phyloP scores from a whole-genome alignment of 2,329 filamentous ascomycete species.

The Epichloe hybrida region DNA sequence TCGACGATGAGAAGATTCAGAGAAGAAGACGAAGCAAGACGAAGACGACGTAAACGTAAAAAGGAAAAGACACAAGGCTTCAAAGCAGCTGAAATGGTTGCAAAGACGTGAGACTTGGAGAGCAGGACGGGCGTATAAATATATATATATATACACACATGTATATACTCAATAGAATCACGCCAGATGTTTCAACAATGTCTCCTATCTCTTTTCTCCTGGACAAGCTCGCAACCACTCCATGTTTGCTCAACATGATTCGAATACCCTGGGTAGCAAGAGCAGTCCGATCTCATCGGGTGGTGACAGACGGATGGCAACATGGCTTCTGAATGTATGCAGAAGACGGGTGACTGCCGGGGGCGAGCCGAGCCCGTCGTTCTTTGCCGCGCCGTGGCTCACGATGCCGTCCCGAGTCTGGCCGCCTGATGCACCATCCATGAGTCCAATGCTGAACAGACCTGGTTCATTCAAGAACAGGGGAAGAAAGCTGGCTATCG shows the following conservation, averaged over 20 bases:
- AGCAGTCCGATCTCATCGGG: conserved; percentile 1
- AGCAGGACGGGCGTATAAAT: not conserved
- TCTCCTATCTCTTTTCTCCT: not conserved
- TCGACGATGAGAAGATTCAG: not conserved
- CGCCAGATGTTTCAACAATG: not conserved
- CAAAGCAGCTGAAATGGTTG: not conserved
- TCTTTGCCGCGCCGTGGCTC: not conserved
- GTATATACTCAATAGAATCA: too few relatives aligned
- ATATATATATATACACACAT: not conserved
- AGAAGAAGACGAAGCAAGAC: not conserved
- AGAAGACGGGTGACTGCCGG: conserved; percentile 1
- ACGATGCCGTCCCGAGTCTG: not conserved
- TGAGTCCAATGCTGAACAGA: not conserved
- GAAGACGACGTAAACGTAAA: not conserved
- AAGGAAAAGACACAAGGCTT: not conserved
- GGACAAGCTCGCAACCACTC: not conserved
- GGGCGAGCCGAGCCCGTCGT: not conserved
- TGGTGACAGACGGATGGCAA: not conserved
- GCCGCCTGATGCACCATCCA: not conserved
- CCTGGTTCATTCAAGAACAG: too few relatives aligned
- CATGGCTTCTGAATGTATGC: not conserved
- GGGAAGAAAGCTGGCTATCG: too few relatives aligned
- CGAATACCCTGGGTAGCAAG: not conserved
- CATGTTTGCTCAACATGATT: not conserved
- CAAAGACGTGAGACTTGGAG: not conserved